Evolutionary conservation across 805 yeast species (phyloP), one percentile per base, ranked within the genome.

Genomic region (Starmera amethionina): DNA sequence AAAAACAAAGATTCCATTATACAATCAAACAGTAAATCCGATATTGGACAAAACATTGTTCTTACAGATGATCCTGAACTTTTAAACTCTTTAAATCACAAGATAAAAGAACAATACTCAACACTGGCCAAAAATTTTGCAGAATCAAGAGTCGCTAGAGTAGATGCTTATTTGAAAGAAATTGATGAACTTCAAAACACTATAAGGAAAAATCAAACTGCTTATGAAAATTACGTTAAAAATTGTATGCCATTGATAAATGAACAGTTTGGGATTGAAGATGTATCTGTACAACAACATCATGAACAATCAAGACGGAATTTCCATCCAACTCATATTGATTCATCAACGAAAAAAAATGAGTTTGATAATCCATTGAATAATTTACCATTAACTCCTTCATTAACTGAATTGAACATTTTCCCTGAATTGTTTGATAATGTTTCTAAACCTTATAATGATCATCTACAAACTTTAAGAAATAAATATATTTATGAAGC

Each of bases 111-210:
- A 22, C 27, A 22, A 22, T 22, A 22, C 27, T 22, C 27, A 22
- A 22, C 46, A 3, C 42, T 65, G 3, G 49, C 65, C 2, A 47
- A 44, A 28, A 51, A 52, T 15, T 62, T 64, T 36, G 47, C 58
- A 11, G 40, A 42, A 13, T 49, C 64, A 4, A 46, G 66, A 35
- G 37, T 60, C 3, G 28, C 51, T 1, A 50, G 65, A 32, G 54
- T 62, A 2, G 65, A 62, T 38, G 50, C 62, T 14, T 44, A 59
- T 42, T 46, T 64, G 6, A 33, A 51, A n/a, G 47, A 51, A 28
- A 57, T 65, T 19, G 68, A 64, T 32, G 48, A 52, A 15, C 32
- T 55, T 0, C 56, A 62, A n/a, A 40, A 42, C 4, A 40, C 49
- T 8, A 42, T 59, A 12, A 50, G 46, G 31, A 42, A 42, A 10